phyloP scores from a whole-genome alignment of 495 filamentous ascomycete genomes.

The Extremus antarcticus region DNA sequence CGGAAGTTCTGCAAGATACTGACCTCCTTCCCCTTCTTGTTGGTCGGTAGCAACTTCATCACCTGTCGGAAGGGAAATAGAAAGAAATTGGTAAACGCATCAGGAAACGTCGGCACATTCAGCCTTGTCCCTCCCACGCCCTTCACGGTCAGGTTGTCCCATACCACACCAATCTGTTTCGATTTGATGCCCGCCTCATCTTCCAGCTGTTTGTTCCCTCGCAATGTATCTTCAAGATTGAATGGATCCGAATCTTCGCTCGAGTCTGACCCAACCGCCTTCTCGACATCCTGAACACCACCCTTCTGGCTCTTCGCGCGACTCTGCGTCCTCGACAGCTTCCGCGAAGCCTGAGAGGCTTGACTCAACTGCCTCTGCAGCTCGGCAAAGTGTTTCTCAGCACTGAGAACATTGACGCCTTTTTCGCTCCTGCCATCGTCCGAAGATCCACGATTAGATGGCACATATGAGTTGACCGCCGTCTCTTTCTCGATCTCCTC shows the following conservation, averaged over 20 bases:
- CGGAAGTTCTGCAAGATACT: conserved; percentile 49
- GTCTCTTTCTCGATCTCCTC: conserved; percentile 6
- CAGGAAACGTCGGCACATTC: conserved; percentile 66
- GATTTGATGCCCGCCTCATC: conserved; percentile 63
- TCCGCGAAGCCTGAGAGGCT: conserved; percentile 38
- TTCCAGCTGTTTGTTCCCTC: conserved; percentile 59
- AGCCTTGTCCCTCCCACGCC: conserved; percentile 67
- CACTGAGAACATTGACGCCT: conserved; percentile 59
- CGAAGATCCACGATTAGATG: background rate
- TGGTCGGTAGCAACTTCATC: conserved; percentile 46
- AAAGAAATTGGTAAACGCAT: conserved; percentile 68
- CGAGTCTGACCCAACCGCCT: conserved; percentile 35
- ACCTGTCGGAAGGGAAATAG: conserved; percentile 49
- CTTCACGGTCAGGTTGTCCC: conserved; percentile 66
- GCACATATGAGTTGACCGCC: background rate
- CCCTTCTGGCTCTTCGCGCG: conserved; percentile 23
- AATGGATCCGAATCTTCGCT: conserved; percentile 47
- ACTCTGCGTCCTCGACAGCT: conserved; percentile 34
- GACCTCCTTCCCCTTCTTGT: conserved; percentile 52
- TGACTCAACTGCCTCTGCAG: conserved; percentile 63
- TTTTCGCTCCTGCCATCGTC: conserved; percentile 20
- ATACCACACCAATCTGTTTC: conserved; percentile 71
- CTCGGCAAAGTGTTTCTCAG: conserved; percentile 67
- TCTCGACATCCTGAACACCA: conserved; percentile 39
- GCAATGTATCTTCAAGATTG: conserved; percentile 57